Conservation (phyloP, 2,329 filamentous ascomycete species). For the Herpotrichia juniperi region DNA sequence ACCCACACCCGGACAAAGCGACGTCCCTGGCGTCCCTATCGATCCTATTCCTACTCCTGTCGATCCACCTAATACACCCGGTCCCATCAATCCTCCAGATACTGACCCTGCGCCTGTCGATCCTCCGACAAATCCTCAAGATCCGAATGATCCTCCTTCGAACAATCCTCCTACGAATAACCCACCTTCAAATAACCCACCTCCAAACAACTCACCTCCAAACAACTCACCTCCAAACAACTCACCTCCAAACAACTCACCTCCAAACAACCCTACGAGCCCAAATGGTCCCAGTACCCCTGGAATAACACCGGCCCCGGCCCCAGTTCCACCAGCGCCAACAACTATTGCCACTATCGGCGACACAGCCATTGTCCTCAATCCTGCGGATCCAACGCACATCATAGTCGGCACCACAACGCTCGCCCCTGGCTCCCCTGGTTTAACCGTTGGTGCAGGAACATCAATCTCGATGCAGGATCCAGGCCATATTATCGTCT, state of each 20-base stretch:
- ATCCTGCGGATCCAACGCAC: constrained; percentile 13
- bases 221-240: constrained; percentile 1
- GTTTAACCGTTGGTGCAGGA: constrained; percentile 11
- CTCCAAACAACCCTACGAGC: constrained; percentile 3
- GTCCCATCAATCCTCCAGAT: neutral
- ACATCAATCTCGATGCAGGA: constrained; percentile 6
- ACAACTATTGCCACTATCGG: constrained; percentile 18
- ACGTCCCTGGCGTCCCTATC: neutral
- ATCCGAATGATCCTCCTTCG: neutral
- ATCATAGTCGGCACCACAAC: constrained; percentile 15
- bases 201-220: neutral
- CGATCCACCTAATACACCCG: constrained; percentile 6
- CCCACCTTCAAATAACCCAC: constrained; percentile 5
- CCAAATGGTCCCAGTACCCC: constrained; percentile 3
- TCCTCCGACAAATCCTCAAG: constrained; percentile 3
- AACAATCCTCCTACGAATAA: constrained; percentile 3
- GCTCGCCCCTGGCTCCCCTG: constrained; percentile 14
- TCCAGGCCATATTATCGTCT: constrained; percentile 9
- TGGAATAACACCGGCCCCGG: neutral
- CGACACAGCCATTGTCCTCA: constrained; percentile 14
- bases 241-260: constrained; percentile 1
- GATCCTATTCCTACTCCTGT: neutral
- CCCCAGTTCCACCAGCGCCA: constrained; percentile 1
- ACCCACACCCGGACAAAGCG: too few relatives aligned
- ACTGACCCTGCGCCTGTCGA: constrained; percentile 6